Conservation (phyloP, 2,329 filamentous ascomycete species). For the Davidsoniella neocaledoniae region DNA sequence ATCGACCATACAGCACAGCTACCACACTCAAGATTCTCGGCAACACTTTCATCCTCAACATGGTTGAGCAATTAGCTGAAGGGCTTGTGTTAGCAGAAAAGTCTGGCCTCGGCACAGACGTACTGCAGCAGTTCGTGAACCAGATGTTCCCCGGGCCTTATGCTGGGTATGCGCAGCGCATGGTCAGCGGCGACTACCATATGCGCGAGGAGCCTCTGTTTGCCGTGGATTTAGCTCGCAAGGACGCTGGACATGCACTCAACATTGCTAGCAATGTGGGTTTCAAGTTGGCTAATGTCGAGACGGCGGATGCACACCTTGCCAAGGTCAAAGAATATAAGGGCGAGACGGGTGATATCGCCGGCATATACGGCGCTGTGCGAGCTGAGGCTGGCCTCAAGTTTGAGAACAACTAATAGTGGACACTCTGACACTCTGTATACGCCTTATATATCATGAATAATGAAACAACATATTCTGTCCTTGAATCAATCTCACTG, state of each 20-base stretch:
- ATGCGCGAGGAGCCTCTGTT: conserved; percentile 65
- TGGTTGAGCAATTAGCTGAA: conserved; percentile 65
- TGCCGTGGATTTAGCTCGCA: conserved; percentile 63
- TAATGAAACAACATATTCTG: not conserved
- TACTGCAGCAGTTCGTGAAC: conserved; percentile 55
- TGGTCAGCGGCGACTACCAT: conserved; percentile 63
- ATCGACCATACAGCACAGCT: conserved; percentile 51
- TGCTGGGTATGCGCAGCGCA: conserved; percentile 55
- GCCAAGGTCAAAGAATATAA: conserved; percentile 48
- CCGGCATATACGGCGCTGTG: conserved; percentile 66
- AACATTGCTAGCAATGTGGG: conserved; percentile 47
- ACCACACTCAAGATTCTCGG: conserved; percentile 65
- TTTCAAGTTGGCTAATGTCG: conserved; percentile 43
- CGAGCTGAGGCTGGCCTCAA: conserved; percentile 57
- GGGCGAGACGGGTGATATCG: conserved; percentile 60
- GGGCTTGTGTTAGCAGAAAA: conserved; percentile 68
- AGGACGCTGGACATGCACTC: conserved; percentile 63
- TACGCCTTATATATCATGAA: not conserved
- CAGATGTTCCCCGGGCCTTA: conserved; percentile 62
- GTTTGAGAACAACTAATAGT: conserved; percentile 41
- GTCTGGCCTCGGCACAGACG: conserved; percentile 52
- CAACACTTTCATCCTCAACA: conserved; percentile 73
- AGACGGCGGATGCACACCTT: conserved; percentile 53
- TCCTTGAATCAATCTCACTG: not conserved
- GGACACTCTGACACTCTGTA: not conserved